Conservation (phyloP, 768 basidiomycete genomes). For the Leccinellum albellum region DNA sequence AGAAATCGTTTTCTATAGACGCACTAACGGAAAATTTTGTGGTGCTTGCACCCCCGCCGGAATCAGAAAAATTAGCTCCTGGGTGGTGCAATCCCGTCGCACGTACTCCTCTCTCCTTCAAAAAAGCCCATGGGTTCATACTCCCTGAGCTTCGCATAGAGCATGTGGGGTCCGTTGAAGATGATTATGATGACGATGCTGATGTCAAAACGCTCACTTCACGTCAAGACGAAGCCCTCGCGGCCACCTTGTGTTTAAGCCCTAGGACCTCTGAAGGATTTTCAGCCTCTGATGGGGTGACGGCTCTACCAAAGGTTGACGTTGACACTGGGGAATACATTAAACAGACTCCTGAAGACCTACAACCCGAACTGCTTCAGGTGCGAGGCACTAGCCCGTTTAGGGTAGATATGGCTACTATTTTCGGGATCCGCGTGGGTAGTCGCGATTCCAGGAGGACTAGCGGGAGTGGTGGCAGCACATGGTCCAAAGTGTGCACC, state of each 20-base stretch:
- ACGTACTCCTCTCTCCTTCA: slow-evolving; percentile 14
- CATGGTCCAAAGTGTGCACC: slow-evolving; percentile 30
- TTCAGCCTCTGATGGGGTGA: not conserved
- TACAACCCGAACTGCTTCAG: slow-evolving; percentile 27
- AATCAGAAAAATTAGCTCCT: slow-evolving; percentile 33
- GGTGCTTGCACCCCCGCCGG: slow-evolving; percentile 16
- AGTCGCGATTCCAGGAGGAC: slow-evolving; percentile 21
- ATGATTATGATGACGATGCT: slow-evolving; percentile 23
- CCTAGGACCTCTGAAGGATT: slow-evolving; percentile 40
- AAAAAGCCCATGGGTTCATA: slow-evolving; percentile 11
- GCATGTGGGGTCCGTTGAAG: slow-evolving; percentile 13
- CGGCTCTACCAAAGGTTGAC: slow-evolving; percentile 1
- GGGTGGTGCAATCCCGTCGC: slow-evolving; percentile 28
- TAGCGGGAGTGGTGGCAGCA: slow-evolving; percentile 23
- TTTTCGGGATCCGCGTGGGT: slow-evolving; percentile 19
- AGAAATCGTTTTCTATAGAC: slow-evolving; percentile 27
- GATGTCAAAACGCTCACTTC: slow-evolving; percentile 31
- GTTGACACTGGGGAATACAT: slow-evolving; percentile 5
- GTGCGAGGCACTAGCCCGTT: slow-evolving; percentile 47
- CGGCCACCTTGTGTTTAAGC: slow-evolving; percentile 43
- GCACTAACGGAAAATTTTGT: slow-evolving; percentile 20
- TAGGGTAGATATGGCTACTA: slow-evolving; percentile 37
- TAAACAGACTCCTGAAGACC: slow-evolving; percentile 1
- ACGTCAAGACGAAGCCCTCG: slow-evolving; percentile 33
- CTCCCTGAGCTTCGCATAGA: slow-evolving; percentile 22